Percentiles rank a stretch among this genome's conserved stretches.
Evolutionary conservation across 2,329 filamentous ascomycete species (phyloP).

Genomic region (Fonsecaea erecta): DNA sequence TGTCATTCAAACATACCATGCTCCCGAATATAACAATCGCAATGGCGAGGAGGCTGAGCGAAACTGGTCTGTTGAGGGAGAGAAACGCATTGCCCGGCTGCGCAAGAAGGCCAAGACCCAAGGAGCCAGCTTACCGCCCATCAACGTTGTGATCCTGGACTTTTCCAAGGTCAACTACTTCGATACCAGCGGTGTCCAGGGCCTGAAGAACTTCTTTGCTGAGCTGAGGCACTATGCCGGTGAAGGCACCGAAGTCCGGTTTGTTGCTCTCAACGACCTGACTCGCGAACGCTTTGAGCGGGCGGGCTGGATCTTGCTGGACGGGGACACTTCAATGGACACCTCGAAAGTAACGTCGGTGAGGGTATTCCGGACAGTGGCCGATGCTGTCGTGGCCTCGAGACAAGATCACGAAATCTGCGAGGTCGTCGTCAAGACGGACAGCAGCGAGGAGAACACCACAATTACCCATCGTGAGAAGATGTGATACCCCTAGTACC

Average conservation of each 20-base stretch:
- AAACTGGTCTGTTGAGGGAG: slow-evolving; percentile 61
- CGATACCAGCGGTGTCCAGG: slow-evolving; percentile 58
- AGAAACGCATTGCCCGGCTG: slow-evolving; percentile 54
- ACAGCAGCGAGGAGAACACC: slow-evolving; percentile 26
- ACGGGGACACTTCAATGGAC: slow-evolving; percentile 19
- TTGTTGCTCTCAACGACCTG: slow-evolving; percentile 55
- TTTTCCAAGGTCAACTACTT: slow-evolving; percentile 58
- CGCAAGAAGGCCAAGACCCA: slow-evolving; percentile 48
- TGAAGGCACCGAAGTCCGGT: slow-evolving; percentile 51
- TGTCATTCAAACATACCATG: slow-evolving; percentile 54
- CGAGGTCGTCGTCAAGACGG: slow-evolving; percentile 31
- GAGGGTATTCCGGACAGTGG: slow-evolving; percentile 30
- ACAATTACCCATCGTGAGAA: slow-evolving; percentile 29
- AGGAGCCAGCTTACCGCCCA: slow-evolving; percentile 44
- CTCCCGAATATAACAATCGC: slow-evolving; percentile 46
- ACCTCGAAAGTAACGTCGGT: slow-evolving; percentile 19
- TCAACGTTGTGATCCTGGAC: slow-evolving; percentile 59
- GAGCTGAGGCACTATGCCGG: slow-evolving; percentile 59
- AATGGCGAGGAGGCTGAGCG: slow-evolving; percentile 48
- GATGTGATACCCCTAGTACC: slow-evolving; percentile 11
- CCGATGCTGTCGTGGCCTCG: slow-evolving; percentile 28
- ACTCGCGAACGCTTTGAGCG: slow-evolving; percentile 43
- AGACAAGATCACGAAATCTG: slow-evolving; percentile 22
- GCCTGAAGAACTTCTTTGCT: slow-evolving; percentile 54
- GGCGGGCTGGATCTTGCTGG: slow-evolving; percentile 42